These are phyloP conservation scores for Nothophaeocryptopus gaeumannii DNA, from an alignment of 2,329 filamentous ascomycete genomes.

Conservation along the genomic window DNA sequence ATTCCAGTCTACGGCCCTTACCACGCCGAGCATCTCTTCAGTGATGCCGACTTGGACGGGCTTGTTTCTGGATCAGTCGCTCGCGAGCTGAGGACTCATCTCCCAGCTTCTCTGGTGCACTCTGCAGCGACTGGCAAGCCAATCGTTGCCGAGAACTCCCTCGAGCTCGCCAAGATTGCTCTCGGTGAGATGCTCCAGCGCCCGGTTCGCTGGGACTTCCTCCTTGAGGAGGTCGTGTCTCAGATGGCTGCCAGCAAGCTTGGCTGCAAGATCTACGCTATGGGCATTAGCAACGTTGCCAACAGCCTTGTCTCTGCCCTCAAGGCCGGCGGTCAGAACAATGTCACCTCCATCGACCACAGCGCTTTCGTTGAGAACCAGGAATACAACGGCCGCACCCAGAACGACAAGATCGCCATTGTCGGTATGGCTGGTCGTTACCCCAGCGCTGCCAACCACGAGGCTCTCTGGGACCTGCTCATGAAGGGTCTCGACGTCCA, in stretches of 20 bases:
- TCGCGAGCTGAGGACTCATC: conserved; percentile 42
- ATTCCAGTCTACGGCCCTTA: conserved; percentile 59
- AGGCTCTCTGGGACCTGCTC: conserved; percentile 72
- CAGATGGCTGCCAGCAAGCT: conserved; percentile 44
- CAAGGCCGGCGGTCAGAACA: conserved; percentile 49
- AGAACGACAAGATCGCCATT: conserved; percentile 73
- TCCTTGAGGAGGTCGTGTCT: conserved; percentile 48
- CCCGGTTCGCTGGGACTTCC: conserved; percentile 50
- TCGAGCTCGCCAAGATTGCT: conserved; percentile 45
- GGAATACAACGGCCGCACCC: conserved; percentile 43
- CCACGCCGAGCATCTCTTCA: conserved; percentile 57
- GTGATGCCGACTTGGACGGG: conserved; percentile 49
- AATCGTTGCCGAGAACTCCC: conserved; percentile 44
- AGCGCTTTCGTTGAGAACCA: conserved; percentile 41
- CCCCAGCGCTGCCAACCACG: conserved; percentile 67
- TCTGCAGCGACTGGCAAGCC: conserved; percentile 48
- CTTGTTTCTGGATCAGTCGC: conserved; percentile 46
- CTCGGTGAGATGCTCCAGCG: conserved; percentile 47
- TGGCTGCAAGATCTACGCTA: conserved; percentile 47
- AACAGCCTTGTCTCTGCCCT: conserved; percentile 55
- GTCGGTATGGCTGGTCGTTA: conserved; percentile 79
- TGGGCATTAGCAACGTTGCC: conserved; percentile 54
- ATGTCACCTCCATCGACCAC: conserved; percentile 45
- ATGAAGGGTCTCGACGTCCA: conserved; percentile 74
- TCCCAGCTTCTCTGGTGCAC: conserved; percentile 45